Percentiles rank a stretch among this genome's conserved stretches.
phyloP scores from a whole-genome alignment of 179 eudicot genomes.

The Spergularia azorica region DNA sequence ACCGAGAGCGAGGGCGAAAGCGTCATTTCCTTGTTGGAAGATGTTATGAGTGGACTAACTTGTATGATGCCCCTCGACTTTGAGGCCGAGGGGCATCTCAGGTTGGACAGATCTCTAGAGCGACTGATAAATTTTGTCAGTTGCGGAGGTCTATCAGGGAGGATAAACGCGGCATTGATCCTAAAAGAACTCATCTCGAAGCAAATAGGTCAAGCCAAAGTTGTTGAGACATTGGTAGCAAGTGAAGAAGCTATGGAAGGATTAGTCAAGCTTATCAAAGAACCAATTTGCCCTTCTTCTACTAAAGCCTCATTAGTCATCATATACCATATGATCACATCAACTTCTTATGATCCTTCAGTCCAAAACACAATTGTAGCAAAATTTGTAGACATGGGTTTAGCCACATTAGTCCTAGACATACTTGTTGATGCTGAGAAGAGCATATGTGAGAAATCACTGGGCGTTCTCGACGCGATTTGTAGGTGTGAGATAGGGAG shows the following conservation, averaged over 20 bases:
- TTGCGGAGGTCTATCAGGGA: constrained; percentile 44
- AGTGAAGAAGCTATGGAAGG: constrained; percentile 54
- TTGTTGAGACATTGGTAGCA: constrained; percentile 29
- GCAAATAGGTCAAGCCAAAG: constrained; percentile 4
- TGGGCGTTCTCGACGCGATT: constrained; percentile 59
- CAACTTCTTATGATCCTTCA: constrained; percentile 7
- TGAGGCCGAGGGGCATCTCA: constrained; percentile 34
- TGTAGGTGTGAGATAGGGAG: constrained; percentile 44
- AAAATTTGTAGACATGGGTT: constrained; percentile 42
- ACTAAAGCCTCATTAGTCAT: constrained; percentile 59
- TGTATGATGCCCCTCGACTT: constrained; percentile 36
- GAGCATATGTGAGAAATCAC: constrained; percentile 58
- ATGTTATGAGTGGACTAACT: constrained; percentile 39
- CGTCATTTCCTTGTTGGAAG: constrained; percentile 42
- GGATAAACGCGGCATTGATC: constrained; percentile 47
- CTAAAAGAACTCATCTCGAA: constrained; percentile 43
- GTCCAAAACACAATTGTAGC: constrained; percentile 5
- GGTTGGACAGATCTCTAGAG: constrained; percentile 35
- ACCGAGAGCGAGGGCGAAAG: constrained; percentile 33
- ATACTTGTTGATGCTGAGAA: constrained; percentile 55
- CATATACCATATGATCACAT: constrained; percentile 52
- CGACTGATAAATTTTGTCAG: constrained; percentile 48
- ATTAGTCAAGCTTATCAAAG: constrained; percentile 52
- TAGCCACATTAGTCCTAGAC: constrained; percentile 55
- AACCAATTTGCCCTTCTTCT: constrained; percentile 58